A percentile compares a stretch with the other conserved stretches of the same genome.
These are phyloP conservation scores for Amylostereum areolatum DNA, from an alignment of 1,284 basidiomycete species.

Conservation along the genomic window DNA sequence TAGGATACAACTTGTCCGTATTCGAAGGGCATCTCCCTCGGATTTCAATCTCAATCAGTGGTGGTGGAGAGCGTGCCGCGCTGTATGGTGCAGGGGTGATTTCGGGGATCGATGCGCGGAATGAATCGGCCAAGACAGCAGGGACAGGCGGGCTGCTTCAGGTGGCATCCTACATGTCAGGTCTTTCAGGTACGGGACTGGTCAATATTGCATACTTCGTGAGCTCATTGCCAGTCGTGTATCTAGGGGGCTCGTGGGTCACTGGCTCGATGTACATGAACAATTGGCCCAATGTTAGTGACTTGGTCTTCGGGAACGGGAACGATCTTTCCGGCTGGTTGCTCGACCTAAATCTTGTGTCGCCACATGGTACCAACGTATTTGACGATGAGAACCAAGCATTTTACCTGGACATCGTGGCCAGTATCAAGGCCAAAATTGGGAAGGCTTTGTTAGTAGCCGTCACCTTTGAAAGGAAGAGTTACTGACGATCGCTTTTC, in stretches of 20 bases:
- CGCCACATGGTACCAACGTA: conserved; percentile 42
- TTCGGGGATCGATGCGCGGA: conserved; percentile 53
- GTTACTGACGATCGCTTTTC: neutral
- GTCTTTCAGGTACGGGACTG: conserved; percentile 45
- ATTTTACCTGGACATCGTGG: conserved; percentile 54
- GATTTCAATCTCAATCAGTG: conserved; percentile 53
- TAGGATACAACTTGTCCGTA: conserved; percentile 43
- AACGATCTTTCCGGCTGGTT: conserved; percentile 49
- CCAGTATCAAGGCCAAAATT: conserved; percentile 53
- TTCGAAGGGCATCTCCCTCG: conserved; percentile 40
- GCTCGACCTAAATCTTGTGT: conserved; percentile 47
- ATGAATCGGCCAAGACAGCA: conserved; percentile 40
- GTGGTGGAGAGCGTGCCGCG: conserved; percentile 54
- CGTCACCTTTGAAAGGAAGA: too few species aligned
- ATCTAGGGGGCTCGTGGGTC: conserved; percentile 60
- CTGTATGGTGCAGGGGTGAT: conserved; percentile 55
- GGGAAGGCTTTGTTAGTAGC: conserved; percentile 41
- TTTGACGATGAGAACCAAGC: conserved; percentile 44
- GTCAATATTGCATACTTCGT: neutral
- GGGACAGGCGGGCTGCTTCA: conserved; percentile 66
- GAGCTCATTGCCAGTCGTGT: neutral
- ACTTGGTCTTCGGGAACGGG: conserved; percentile 52
- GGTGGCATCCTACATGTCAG: conserved; percentile 54
- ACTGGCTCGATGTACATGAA: conserved; percentile 53
- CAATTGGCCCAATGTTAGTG: conserved; percentile 44